Evolutionary conservation across 1,139 yeast genomes (phyloP).

Genomic region (Pichia sp.): DNA sequence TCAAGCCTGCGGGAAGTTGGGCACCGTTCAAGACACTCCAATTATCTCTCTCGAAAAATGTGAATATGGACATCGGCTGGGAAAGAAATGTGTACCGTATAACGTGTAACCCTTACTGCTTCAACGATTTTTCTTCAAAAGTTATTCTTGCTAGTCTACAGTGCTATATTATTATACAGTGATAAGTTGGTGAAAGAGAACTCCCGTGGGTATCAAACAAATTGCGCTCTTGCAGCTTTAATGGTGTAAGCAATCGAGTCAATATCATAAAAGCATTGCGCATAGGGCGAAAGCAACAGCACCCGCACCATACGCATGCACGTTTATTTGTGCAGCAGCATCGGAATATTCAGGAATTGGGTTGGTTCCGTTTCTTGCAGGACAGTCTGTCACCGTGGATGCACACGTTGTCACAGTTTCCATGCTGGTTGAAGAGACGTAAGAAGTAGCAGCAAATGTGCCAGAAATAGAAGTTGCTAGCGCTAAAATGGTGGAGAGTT

Average conservation of each 20-base stretch:
- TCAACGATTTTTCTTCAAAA: too few species aligned
- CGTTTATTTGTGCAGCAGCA: background rate
- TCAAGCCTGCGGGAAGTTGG: slow-evolving; percentile 7
- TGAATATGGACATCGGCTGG: too few species aligned
- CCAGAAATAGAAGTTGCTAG: background rate
- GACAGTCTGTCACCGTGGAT: background rate
- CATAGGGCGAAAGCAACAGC: background rate
- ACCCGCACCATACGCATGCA: background rate
- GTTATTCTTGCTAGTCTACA: too few species aligned
- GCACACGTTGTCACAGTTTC: background rate
- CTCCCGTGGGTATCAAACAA: too few species aligned
- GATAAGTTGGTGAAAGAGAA: too few species aligned
- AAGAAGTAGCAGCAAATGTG: background rate
- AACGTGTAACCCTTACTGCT: background rate
- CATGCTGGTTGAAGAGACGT: background rate
- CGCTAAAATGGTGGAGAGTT: background rate
- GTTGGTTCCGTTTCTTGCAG: too few species aligned
- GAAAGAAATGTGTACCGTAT: background rate
- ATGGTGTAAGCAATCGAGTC: too few species aligned
- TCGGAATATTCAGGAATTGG: background rate
- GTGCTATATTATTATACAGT: too few species aligned
- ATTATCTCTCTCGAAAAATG: slow-evolving; percentile 8
- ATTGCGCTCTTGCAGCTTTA: too few species aligned
- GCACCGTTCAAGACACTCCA: slow-evolving; percentile 9
- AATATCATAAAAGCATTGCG: slow-evolving; percentile 1